Base-by-base conservation (phyloP, 805 yeast genomes). In the Pichia californica region DNA sequence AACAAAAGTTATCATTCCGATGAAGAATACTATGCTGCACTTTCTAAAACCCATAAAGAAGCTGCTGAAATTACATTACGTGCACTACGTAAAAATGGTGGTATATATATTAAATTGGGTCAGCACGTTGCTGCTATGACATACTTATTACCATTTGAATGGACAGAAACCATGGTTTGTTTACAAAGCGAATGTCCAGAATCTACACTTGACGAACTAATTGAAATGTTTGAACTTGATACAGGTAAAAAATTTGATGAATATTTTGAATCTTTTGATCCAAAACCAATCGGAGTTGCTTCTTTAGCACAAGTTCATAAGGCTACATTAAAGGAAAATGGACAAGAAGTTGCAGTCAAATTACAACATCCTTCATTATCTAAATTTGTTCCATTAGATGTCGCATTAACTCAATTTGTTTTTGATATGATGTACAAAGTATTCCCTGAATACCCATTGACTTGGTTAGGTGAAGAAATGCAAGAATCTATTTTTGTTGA, bases 401-500 rank as follows among this genome's bases (percentile, higher is more conserved):
- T 93, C 2, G 68, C 75, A 54, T 63, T 93, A 58, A 89, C 97
- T 0, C 73, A 76, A 44, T 69, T 78, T 3, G 95, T 89, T 4
- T 91, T 91, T 57, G 67, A 69, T 25, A 63, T 84, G 48, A 78
- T 93, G 70, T 78, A 79, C 56, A 73, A 74, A 50, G 80, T 86
- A 10, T 93, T 93, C 58, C 98, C 99, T 0, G 93, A 93, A 45
- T 93, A 91, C 57, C 95, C 98, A 0, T 64, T 94, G 52, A 77
- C 82, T 4, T 93, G 99, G 99, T 70, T 93, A n/a, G 87, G 95
- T 13, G 96, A 93, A 46, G 99, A 93, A 63, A 69, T 93, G 61
- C 87, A 85, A 55, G 71, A 71, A 28, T 86, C 96, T 1, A 88
- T 93, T 41, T 88, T 72, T 57, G 88, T 85, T n/a, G 99, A 93